These are phyloP conservation scores for Stentor coeruleus DNA, from an alignment of 73 alveolate species.

Conservation along the genomic window DNA sequence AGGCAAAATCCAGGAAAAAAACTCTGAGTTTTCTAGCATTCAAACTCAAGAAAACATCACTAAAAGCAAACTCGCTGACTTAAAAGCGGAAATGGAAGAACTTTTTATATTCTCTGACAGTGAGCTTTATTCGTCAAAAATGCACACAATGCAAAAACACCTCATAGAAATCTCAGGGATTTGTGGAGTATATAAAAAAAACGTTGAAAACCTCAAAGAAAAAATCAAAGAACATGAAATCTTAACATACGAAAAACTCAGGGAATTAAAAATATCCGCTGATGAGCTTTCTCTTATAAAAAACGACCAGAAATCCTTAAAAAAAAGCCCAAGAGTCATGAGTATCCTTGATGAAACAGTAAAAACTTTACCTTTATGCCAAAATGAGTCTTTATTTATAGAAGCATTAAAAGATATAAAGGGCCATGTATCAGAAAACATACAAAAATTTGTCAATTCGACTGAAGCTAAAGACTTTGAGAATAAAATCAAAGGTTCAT, in stretches of 20 bases:
- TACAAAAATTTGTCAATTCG: neutral
- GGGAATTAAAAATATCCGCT: neutral
- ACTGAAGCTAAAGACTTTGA: neutral
- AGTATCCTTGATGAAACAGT: no score
- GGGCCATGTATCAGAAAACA: neutral
- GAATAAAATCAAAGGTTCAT: neutral
- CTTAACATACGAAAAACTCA: neutral
- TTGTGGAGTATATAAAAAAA: neutral
- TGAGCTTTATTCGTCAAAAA: neutral
- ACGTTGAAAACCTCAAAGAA: neutral
- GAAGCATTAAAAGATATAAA: neutral
- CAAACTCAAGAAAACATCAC: neutral
- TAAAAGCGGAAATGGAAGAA: neutral
- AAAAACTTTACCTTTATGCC: neutral
- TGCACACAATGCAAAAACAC: neutral
- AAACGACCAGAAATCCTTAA: neutral
- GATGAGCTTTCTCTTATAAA: neutral
- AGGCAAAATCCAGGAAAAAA: neutral
- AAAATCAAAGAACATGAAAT: neutral
- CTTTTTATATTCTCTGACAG: neutral
- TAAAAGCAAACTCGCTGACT: neutral
- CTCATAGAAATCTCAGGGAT: neutral
- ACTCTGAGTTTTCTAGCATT: neutral
- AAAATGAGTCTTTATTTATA: neutral
- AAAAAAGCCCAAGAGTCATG: neutral